These are phyloP conservation scores for Poronia punctata DNA, from an alignment of 495 filamentous ascomycete species.

Conservation along the genomic window DNA sequence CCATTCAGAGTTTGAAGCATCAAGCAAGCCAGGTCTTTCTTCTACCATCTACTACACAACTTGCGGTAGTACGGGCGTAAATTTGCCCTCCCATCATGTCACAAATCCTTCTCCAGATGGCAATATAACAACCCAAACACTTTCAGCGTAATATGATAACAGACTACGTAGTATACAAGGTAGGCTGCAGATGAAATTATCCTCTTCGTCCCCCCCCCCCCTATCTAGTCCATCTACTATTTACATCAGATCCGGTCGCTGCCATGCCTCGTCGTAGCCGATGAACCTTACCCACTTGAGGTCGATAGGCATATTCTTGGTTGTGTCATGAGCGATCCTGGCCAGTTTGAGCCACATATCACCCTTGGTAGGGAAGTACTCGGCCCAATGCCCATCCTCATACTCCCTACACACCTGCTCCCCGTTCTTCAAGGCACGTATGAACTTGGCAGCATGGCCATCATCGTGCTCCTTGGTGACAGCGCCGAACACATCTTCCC, in stretches of 20 bases:
- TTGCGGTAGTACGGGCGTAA: too few relatives aligned
- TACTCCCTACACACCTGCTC: slow-evolving; percentile 18
- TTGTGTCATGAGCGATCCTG: slow-evolving; percentile 25
- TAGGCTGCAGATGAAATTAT: too few relatives aligned
- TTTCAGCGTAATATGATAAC: too few relatives aligned
- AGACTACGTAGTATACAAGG: too few relatives aligned
- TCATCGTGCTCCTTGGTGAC: slow-evolving; percentile 30
- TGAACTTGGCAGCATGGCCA: slow-evolving; percentile 33
- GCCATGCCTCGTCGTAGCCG: slow-evolving; percentile 37
- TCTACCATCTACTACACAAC: too few relatives aligned
- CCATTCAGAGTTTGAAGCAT: too few relatives aligned
- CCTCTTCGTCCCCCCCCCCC: too few relatives aligned
- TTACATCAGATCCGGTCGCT: neutral
- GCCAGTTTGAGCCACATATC: slow-evolving; percentile 31
- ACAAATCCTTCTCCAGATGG: too few relatives aligned
- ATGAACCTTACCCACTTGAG: slow-evolving; percentile 35
- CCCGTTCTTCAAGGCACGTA: slow-evolving; percentile 29
- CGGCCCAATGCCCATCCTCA: slow-evolving; percentile 11
- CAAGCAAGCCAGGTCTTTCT: too few relatives aligned
- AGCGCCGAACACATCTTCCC: slow-evolving; percentile 24
- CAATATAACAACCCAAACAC: too few relatives aligned
- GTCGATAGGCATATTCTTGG: slow-evolving; percentile 26
- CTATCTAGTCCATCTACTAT: too few relatives aligned
- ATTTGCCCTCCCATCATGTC: too few relatives aligned
- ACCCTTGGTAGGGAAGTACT: slow-evolving; percentile 20